Conservation (phyloP, 2,329 filamentous ascomycete genomes). For the Gaeumannomyces tritici region DNA sequence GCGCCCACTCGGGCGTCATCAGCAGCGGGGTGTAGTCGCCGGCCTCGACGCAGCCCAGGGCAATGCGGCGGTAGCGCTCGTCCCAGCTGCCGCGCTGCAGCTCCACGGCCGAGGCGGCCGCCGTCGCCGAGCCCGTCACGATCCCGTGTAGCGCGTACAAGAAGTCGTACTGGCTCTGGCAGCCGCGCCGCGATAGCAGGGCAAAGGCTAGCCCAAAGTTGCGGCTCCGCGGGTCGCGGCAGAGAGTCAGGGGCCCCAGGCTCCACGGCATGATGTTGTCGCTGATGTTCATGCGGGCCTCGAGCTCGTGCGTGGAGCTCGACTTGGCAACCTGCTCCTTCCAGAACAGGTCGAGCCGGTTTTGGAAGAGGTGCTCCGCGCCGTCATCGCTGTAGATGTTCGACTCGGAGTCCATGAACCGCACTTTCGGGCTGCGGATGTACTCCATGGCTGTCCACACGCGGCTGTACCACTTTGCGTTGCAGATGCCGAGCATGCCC, state of each 20-base stretch:
- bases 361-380: not conserved
- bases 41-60: conserved; percentile 5
- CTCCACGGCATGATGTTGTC: not conserved
- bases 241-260: not conserved
- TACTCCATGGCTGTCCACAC: conserved; percentile 13
- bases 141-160: conserved; percentile 8
- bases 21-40: conserved; percentile 12
- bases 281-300: not conserved
- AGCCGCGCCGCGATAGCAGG: conserved; percentile 3
- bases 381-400: conserved; percentile 1
- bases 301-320: not conserved
- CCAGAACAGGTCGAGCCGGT: conserved; percentile 1
- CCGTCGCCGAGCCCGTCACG: not conserved
- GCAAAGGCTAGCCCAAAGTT: conserved; percentile 3
- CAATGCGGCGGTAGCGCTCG: conserved; percentile 6
- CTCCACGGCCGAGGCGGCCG: not conserved
- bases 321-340: not conserved
- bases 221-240: not conserved
- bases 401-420: conserved; percentile 8
- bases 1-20: conserved; percentile 6
- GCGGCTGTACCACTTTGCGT: conserved; percentile 10
- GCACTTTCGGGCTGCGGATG: conserved; percentile 7
- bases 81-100: conserved; percentile 4
- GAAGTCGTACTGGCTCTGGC: conserved; percentile 4
- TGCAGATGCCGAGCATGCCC: conserved; percentile 9